A percentile compares a stretch with the other conserved stretches of the same genome.
phyloP scores from a whole-genome alignment of 1,284 basidiomycete genomes.

The Rhodotorula glutinis region DNA sequence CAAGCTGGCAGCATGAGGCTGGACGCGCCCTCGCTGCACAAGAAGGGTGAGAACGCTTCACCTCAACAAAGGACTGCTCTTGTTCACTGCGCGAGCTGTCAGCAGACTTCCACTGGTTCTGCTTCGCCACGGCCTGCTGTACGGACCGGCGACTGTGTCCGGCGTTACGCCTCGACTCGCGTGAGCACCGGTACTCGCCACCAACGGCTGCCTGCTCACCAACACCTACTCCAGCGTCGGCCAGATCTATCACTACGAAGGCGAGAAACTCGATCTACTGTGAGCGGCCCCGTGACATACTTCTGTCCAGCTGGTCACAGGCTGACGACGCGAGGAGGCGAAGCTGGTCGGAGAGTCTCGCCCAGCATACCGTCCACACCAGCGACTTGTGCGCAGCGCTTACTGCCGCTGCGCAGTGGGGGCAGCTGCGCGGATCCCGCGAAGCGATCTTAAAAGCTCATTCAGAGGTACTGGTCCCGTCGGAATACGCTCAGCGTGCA shows the following conservation, averaged over 20 bases:
- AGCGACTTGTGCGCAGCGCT: constrained; percentile 22
- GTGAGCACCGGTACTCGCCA: background rate
- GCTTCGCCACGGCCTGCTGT: constrained; percentile 26
- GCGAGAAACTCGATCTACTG: constrained; percentile 36
- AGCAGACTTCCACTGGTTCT: constrained; percentile 33
- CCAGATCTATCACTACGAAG: constrained; percentile 28
- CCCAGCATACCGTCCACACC: constrained; percentile 25
- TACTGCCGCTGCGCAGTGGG: constrained; percentile 16
- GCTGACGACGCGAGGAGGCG: background rate
- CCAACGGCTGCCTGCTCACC: too few relatives aligned
- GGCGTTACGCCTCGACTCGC: constrained; percentile 27
- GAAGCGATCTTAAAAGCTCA: constrained; percentile 7
- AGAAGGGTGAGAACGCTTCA: constrained; percentile 14
- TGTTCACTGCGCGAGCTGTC: too few relatives aligned
- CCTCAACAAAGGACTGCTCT: background rate
- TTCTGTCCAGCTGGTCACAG: background rate
- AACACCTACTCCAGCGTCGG: constrained; percentile 8
- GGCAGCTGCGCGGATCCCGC: background rate
- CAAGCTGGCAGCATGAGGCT: constrained; percentile 34
- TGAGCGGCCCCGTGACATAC: background rate
- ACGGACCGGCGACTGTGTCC: constrained; percentile 17
- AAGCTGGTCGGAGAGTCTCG: constrained; percentile 27
- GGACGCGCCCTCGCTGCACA: constrained; percentile 25
- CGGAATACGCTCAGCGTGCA: background rate
- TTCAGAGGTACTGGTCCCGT: constrained; percentile 8